Evolutionary conservation across 306 rosid species (phyloP), one percentile per base, ranked within the genome.

Genomic region (Sicyos baderoa): DNA sequence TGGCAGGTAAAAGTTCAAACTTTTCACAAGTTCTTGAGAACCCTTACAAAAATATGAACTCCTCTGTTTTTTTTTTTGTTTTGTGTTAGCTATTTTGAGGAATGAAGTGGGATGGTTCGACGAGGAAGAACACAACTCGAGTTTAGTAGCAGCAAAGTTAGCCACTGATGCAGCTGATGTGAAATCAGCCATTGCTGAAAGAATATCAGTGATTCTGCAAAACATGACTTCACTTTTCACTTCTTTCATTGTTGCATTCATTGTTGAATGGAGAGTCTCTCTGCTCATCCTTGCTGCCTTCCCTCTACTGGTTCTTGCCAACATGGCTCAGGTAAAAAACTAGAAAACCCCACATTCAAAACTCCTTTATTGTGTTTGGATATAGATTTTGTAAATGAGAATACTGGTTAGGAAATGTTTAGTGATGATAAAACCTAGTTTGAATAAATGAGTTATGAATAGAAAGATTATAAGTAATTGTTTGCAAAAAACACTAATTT

Each of bases 31-130:
- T 35, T 35, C 4, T 19, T 56, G 6, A 4, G 23, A 56, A 0
- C 37, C 4, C 29, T 19, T 8, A 21, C 6, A 68, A 12, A 4
- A 25, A 7, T 0, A 6, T 5, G 9, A 22, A 54, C 12, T 22
- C n/a, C 29, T 54, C 35, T 22, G 22, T 55, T 23, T 48, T 68
- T 77, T 62, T 2, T 3, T 32, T 29, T 29, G 35, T 35, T 35
- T 35, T 35, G 27, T 14, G 52, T 25, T 70, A 89, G 98, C 97
- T n/a, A 89, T 89, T n/a, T 75, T 93, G 73, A 93, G 94, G 84
- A 90, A 93, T 76, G 98, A 93, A 86, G 98, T 93, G 35, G 98
- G 98, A 74, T 93, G 98, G 98, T 93, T 78, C 78, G 98, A 93
- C 58, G 97, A 93, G 82, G 98, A 89, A 73, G 98, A 93, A 80